These are phyloP conservation scores for Haplographium delicatum DNA, from an alignment of 495 filamentous ascomycete species.

Conservation along the genomic window DNA sequence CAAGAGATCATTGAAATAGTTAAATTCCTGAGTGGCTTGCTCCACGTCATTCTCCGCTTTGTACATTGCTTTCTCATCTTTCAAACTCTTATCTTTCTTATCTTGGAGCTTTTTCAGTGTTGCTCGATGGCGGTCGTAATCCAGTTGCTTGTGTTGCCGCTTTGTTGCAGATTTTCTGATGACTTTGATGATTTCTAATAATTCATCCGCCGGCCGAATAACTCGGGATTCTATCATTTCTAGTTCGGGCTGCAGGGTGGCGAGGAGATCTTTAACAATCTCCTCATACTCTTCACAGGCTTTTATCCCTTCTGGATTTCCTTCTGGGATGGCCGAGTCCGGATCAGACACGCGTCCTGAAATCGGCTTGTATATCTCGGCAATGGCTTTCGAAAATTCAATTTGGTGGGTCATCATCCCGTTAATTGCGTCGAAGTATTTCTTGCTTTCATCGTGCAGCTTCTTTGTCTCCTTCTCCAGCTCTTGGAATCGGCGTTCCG, in stretches of 20 bases:
- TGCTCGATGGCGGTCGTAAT: conserved; percentile 82
- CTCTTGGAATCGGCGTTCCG: conserved; percentile 89
- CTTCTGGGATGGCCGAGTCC: conserved; percentile 69
- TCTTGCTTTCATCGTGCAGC: conserved; percentile 90
- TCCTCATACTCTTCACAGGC: conserved; percentile 96
- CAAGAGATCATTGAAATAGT: conserved; percentile 93
- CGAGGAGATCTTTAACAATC: conserved; percentile 86
- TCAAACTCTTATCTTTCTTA: conserved; percentile 92
- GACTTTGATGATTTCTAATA: conserved; percentile 90
- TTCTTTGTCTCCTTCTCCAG: conserved; percentile 94
- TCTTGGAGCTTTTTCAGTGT: conserved; percentile 91
- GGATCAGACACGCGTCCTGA: conserved; percentile 94
- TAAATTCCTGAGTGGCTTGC: conserved; percentile 87
- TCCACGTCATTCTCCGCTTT: conserved; percentile 92
- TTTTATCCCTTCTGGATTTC: conserved; percentile 88
- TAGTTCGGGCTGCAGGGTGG: conserved; percentile 81
- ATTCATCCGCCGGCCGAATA: conserved; percentile 88
- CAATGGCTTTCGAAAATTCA: conserved; percentile 93
- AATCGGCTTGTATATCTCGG: conserved; percentile 97
- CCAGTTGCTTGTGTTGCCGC: conserved; percentile 94
- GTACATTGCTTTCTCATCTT: conserved; percentile 96
- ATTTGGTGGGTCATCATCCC: conserved; percentile 98
- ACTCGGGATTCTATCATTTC: conserved; percentile 96
- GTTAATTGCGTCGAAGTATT: conserved; percentile 96
- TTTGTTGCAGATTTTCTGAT: conserved; percentile 86